Evolutionary conservation across 345 rosid genomes (phyloP).

Genomic region (Acer negundo): DNA sequence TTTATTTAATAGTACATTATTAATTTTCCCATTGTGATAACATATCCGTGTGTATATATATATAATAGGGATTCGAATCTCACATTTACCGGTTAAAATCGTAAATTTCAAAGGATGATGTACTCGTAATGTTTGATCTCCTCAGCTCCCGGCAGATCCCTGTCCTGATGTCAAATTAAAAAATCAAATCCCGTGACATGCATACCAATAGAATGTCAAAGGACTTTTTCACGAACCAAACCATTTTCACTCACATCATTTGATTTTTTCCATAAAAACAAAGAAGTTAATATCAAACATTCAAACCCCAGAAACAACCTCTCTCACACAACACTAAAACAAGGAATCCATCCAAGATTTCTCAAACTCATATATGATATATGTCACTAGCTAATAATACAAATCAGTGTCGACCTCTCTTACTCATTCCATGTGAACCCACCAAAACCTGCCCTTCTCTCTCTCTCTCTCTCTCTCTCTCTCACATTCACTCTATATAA

Average conservation of each 20-base stretch:
- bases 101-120: too few relatives aligned
- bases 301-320: not conserved
- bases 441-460: slow-evolving; percentile 4
- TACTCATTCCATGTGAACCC: slow-evolving; percentile 28
- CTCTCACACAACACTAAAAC: not conserved
- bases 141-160: too few relatives aligned
- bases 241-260: not conserved
- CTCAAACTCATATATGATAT: not conserved
- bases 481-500: slow-evolving; percentile 8
- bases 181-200: slow-evolving; percentile 32
- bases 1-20: not conserved
- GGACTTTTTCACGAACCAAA: slow-evolving; percentile 20
- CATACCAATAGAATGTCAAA: slow-evolving; percentile 25
- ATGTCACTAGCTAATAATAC: not conserved
- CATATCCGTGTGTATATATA: too few relatives aligned
- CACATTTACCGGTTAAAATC: too few relatives aligned
- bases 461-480: not conserved
- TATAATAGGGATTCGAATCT: too few relatives aligned
- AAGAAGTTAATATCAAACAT: too few relatives aligned
- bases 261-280: slow-evolving; percentile 11
- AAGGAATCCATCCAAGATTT: slow-evolving; percentile 18
- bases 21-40: not conserved
- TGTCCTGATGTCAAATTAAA: too few relatives aligned
- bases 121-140: too few relatives aligned
- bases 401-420: slow-evolving; percentile 11